A percentile compares a stretch with the other conserved stretches of the same genome.
phyloP scores from a whole-genome alignment of 768 basidiomycete genomes.

The Gautieria morchelliformis region DNA sequence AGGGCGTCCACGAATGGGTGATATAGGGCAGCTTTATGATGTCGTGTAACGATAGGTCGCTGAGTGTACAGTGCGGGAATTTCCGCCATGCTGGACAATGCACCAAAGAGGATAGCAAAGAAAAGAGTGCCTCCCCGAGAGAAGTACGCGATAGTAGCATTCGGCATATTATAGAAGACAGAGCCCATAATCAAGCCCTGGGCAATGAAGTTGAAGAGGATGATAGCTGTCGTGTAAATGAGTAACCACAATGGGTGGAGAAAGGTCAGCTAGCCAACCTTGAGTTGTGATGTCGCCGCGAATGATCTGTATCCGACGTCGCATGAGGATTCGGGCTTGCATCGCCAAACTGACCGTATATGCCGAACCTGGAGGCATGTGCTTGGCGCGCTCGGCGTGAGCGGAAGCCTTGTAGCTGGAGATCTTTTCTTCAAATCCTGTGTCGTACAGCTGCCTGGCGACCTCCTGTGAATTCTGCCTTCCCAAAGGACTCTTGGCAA shows the following conservation, averaged over 20 bases:
- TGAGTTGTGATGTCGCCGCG: slow-evolving; percentile 30
- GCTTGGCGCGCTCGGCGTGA: slow-evolving; percentile 39
- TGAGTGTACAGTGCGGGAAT: slow-evolving; percentile 48
- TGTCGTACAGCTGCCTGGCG: slow-evolving; percentile 16
- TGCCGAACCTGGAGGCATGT: slow-evolving; percentile 30
- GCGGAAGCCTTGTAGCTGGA: slow-evolving; percentile 39
- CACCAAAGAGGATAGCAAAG: slow-evolving; percentile 58
- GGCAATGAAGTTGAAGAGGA: slow-evolving; percentile 38
- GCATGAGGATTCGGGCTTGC: slow-evolving; percentile 38
- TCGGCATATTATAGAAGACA: slow-evolving; percentile 49
- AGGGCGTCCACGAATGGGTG: slow-evolving; percentile 51
- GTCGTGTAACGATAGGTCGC: slow-evolving; percentile 49
- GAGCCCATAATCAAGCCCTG: slow-evolving; percentile 50
- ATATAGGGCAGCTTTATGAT: slow-evolving; percentile 53
- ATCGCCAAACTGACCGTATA: slow-evolving; percentile 36
- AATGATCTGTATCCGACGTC: slow-evolving; percentile 35
- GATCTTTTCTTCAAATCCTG: slow-evolving; percentile 35
- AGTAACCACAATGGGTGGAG: slow-evolving; percentile 15
- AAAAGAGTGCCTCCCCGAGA: slow-evolving; percentile 73
- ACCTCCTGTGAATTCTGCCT: not conserved
- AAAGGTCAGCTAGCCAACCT: slow-evolving; percentile 20
- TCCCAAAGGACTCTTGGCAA: slow-evolving; percentile 18
- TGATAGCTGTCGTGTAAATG: slow-evolving; percentile 16
- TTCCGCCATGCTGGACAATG: slow-evolving; percentile 52
- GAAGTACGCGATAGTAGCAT: slow-evolving; percentile 53